These are phyloP conservation scores for Tricholoma hemisulphureum DNA, from an alignment of 768 basidiomycete species.

Conservation along the genomic window DNA sequence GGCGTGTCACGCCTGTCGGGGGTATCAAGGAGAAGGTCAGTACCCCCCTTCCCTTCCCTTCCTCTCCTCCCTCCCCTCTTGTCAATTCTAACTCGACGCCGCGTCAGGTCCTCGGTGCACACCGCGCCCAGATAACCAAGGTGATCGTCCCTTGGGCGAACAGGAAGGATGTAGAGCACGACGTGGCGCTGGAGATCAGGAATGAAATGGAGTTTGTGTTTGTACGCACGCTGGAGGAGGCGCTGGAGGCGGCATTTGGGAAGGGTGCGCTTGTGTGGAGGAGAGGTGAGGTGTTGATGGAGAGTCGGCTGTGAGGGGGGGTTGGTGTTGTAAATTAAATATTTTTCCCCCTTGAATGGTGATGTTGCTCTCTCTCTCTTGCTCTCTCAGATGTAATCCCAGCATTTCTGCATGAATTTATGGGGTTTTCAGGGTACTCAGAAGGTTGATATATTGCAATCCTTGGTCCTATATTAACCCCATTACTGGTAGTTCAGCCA, in stretches of 20 bases:
- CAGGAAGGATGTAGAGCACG: conserved; percentile 83
- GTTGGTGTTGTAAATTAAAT: too few species aligned
- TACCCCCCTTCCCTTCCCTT: not conserved
- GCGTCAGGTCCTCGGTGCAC: conserved; percentile 81
- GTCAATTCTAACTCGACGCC: not conserved
- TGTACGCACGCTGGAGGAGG: conserved; percentile 76
- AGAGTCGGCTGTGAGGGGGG: conserved; percentile 33
- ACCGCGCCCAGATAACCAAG: conserved; percentile 79
- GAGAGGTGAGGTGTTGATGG: conserved; percentile 36
- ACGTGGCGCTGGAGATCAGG: conserved; percentile 71
- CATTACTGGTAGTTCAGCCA: too few species aligned
- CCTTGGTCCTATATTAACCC: too few species aligned
- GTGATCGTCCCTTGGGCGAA: conserved; percentile 85
- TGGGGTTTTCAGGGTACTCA: too few species aligned
- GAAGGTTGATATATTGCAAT: too few species aligned
- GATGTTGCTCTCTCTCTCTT: too few species aligned
- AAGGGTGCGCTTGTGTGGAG: conserved; percentile 66
- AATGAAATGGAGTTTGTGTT: conserved; percentile 80
- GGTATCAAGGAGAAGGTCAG: conserved; percentile 83
- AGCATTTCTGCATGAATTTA: too few species aligned
- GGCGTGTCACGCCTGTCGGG: conserved; percentile 79
- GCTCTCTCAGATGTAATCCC: too few species aligned
- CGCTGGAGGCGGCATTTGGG: conserved; percentile 81
- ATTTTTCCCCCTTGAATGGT: too few species aligned
- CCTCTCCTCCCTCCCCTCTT: not conserved